Evolutionary conservation across 441 rosid genomes (phyloP), one percentile per base, ranked within the genome.

Genomic region (Croton laevigatus): DNA sequence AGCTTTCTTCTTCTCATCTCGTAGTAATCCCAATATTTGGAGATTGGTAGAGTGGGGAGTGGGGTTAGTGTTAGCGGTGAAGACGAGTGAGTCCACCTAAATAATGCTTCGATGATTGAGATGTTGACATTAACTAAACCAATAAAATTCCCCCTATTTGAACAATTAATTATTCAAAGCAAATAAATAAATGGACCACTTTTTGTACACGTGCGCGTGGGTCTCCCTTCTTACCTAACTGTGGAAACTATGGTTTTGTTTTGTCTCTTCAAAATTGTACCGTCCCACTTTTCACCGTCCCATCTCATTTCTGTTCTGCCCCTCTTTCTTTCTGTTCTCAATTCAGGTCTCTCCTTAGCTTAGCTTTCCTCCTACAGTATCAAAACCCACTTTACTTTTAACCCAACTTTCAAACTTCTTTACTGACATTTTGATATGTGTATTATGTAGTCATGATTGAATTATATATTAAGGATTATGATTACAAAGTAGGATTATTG

Each of bases 31-130:
- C 11, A 46, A 46, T 3, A 64, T 34, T 8, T 10, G 32, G 32
- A 27, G 32, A 27, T 1, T 27, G 32, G 32, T 27, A 27, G 32
- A 27, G 32, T 27, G 32, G 32, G 32, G 32, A 27, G 32, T 27
- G 32, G 32, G 32, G 32, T 27, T 2, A 27, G 32, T 27, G 32
- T 40, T 49, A 80, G 73, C 42, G 75, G 64, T 42, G 82, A 79
- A 73, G 74, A 59, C 57, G 81, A 73, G 78, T n/a, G 52, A 65
- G 79, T 71, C 85, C 81, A 65, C 70, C 73, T 45, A 75, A 85
- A 88, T 81, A 82, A 88, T 88, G 86, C 78, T 66, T 68, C 57
- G 80, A 82, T 86, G 89, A 86, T 88, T 83, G 84, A 81, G 90
- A 80, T 84, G 84, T 65, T 75, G 89, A 84, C 89, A 82, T 71